Conservation (phyloP, 352 stramenopile species). For the Thraustotheca clavata region DNA sequence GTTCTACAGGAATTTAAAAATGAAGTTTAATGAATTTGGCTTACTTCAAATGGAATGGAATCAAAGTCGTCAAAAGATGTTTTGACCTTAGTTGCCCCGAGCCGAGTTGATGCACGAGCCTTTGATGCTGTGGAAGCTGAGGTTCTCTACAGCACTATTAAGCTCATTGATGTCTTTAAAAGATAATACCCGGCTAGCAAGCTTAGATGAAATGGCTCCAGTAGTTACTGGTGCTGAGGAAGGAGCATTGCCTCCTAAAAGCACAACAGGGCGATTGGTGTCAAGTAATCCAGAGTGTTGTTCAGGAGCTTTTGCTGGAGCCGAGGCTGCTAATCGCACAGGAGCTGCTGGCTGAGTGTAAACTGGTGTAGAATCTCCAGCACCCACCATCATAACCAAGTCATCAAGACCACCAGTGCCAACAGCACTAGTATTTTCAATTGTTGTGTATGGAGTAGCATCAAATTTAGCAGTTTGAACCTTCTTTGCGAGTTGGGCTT, state of each 20-base stretch:
- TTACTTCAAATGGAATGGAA: conserved; percentile 78
- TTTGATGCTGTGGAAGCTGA: conserved; percentile 31
- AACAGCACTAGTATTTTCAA: background rate
- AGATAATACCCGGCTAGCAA: conserved; percentile 16
- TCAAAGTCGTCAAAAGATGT: conserved; percentile 82
- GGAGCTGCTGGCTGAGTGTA: conserved; percentile 22
- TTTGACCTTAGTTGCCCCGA: conserved; percentile 63
- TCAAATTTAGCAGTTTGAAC: conserved; percentile 53
- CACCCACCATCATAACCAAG: conserved; percentile 59
- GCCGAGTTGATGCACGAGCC: conserved; percentile 41
- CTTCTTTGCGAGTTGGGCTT: conserved; percentile 75
- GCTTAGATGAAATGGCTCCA: conserved; percentile 13
- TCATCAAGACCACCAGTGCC: conserved; percentile 41
- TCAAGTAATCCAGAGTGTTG: conserved; percentile 33
- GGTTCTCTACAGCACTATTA: conserved; percentile 1
- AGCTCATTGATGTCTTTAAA: background rate
- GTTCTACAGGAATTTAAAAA: conserved; percentile 41
- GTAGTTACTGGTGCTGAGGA: conserved; percentile 25
- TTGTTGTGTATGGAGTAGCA: conserved; percentile 9
- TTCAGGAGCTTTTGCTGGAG: conserved; percentile 21
- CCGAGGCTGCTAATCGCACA: background rate
- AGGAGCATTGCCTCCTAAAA: conserved; percentile 55
- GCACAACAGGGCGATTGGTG: conserved; percentile 59
- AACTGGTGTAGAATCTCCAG: conserved; percentile 31
- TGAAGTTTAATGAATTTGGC: background rate